These are phyloP conservation scores for Fragilaria crotonensis DNA, from an alignment of 108 stramenopile genomes.

Conservation along the genomic window DNA sequence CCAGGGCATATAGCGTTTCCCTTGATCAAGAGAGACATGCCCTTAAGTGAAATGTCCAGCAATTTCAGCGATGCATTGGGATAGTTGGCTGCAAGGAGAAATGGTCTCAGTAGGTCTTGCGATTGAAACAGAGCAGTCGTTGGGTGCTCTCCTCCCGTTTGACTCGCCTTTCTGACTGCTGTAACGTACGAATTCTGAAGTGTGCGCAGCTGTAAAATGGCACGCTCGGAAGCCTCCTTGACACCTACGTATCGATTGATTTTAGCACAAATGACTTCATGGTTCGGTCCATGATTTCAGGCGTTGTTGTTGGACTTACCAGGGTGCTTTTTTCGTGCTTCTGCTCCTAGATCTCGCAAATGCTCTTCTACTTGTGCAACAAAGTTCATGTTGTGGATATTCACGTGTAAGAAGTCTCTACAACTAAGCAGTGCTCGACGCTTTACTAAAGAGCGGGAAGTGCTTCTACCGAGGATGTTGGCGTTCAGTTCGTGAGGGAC, in stretches of 20 bases:
- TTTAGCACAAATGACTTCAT: not conserved
- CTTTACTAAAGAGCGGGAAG: not conserved
- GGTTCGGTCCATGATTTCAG: not conserved
- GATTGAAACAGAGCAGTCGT: conserved; percentile 74
- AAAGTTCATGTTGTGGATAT: conserved; percentile 79
- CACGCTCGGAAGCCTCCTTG: conserved; percentile 80
- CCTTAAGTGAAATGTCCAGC: conserved; percentile 56
- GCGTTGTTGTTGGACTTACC: conserved; percentile 28
- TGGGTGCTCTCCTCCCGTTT: conserved; percentile 40
- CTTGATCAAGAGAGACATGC: conserved; percentile 58
- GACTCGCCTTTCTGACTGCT: conserved; percentile 65
- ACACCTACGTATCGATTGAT: conserved; percentile 33
- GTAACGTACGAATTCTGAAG: conserved; percentile 71
- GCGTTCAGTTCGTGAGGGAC: not conserved
- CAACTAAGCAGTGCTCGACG: not conserved
- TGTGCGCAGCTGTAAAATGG: conserved; percentile 66
- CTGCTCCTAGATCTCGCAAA: conserved; percentile 79
- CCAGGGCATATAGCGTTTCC: conserved; percentile 74
- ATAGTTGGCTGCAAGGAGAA: conserved; percentile 74
- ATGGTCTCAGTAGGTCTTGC: conserved; percentile 73
- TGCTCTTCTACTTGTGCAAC: conserved; percentile 83
- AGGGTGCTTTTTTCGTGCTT: conserved; percentile 81
- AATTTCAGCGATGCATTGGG: conserved; percentile 60
- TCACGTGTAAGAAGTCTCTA: not conserved
- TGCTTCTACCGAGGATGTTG: not conserved